A percentile compares a stretch with the other conserved stretches of the same genome.
Evolutionary conservation across 306 rosid species (phyloP).

Genomic region (Quercus mongolica): DNA sequence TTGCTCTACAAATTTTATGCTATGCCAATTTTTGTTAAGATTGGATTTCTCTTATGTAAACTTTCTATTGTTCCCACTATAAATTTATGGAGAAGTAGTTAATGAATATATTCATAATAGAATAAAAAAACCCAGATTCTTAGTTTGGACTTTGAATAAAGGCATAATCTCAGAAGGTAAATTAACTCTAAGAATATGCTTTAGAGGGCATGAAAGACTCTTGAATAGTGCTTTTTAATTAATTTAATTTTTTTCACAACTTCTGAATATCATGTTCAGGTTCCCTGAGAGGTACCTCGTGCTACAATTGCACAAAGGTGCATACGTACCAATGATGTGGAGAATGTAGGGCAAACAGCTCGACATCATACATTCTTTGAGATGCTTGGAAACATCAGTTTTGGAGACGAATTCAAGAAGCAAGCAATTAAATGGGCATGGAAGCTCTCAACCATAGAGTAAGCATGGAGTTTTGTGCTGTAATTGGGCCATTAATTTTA

Average conservation of each 20-base stretch:
- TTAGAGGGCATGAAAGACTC: not conserved
- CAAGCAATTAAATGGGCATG: conserved; percentile 92
- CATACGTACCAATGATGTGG: conserved; percentile 82
- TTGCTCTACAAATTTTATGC: not conserved
- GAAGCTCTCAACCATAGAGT: conserved; percentile 84
- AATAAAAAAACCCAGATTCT: not conserved
- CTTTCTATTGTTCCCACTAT: not conserved
- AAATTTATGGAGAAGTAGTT: not conserved
- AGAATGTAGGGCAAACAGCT: conserved; percentile 84
- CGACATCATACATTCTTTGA: conserved; percentile 91
- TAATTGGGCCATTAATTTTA: not conserved
- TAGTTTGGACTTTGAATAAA: not conserved
- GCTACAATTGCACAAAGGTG: conserved; percentile 89
- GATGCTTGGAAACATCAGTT: conserved; percentile 98
- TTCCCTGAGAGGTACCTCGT: conserved; percentile 68
- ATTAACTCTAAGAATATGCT: not conserved
- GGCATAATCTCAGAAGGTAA: not conserved
- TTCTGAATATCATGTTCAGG: conserved; percentile 27
- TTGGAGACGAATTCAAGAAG: conserved; percentile 93
- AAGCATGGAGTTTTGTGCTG: conserved; percentile 22
- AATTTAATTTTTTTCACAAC: not conserved
- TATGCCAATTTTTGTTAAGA: not conserved
- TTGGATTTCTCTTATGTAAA: not conserved
- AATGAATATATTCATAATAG: not conserved
- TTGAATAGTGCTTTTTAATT: not conserved